Evolutionary conservation across 75 land plant species (phyloP).

Genomic region (Larix kaempferi): DNA sequence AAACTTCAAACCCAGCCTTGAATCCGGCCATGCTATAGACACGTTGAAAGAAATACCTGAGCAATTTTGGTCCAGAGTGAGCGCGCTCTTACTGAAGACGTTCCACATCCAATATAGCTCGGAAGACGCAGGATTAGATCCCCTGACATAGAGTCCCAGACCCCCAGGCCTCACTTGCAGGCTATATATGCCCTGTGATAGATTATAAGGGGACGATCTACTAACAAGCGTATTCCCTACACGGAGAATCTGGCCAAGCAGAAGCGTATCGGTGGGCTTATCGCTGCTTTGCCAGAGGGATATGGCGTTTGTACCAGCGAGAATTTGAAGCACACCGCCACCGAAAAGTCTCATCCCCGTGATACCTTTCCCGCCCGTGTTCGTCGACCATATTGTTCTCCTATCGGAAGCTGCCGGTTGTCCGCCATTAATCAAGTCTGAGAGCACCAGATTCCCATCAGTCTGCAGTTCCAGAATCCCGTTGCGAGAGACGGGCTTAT

Average conservation of each 20-base stretch:
- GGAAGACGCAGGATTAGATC: background rate
- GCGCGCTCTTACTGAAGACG: background rate
- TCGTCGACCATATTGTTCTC: conserved; percentile 12
- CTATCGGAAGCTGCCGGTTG: background rate
- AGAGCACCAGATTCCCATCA: conserved; percentile 3
- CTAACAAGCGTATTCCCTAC: background rate
- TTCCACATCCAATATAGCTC: conserved; percentile 4
- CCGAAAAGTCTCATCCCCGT: background rate
- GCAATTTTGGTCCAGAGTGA: background rate
- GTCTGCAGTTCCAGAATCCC: background rate
- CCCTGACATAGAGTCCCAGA: background rate
- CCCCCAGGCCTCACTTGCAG: background rate
- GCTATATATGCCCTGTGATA: background rate
- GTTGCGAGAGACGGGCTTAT: background rate
- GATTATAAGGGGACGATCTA: background rate
- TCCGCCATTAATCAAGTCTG: background rate
- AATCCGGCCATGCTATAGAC: background rate
- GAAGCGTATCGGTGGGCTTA: conserved; percentile 3
- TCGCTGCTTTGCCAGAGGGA: background rate
- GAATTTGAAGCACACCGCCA: background rate
- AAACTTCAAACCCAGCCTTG: background rate
- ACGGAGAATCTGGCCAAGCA: background rate
- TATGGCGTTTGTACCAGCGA: background rate
- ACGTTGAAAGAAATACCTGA: background rate
- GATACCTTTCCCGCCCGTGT: conserved; percentile 16